Evolutionary conservation across 371 early-diverging fungal species (phyloP), one percentile per base, ranked within the genome.

Genomic region (Mortierella sp.): DNA sequence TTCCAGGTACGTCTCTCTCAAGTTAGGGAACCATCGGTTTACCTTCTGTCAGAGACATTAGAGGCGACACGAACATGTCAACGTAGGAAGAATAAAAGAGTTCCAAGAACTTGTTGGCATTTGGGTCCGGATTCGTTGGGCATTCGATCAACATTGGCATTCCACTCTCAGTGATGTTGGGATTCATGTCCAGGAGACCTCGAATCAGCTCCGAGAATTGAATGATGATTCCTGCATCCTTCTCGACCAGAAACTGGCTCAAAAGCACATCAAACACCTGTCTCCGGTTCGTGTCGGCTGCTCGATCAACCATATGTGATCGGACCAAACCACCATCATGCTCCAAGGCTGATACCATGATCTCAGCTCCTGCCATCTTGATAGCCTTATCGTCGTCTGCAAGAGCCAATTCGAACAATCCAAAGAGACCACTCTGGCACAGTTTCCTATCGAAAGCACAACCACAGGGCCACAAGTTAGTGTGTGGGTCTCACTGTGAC

Each of bases 291-390:
- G 80, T 79, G 29, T 79, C 76, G 14, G 81, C 77, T 4, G 79
- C 63, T 60, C 94, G 93, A 24, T 83, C 85, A 21, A 94, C 55
- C 27, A 89, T 86, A 56, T 89, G 83, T 2, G 87, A 83, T 19
- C 96, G 83, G 3, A 95, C 86, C 12, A 93, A 70, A 14, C 84
- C 79, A 13, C 92, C 86, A 61, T 95, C 94, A 56, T 91, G 88
- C 47, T 96, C 94, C 28, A 94, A 79, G 4, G 94, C 83, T 0
- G 86, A 79, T n/a, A 84, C 60, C 51, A 95, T 72, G 25, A 95
- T 86, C 25, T 93, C 90, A 16, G 88, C 78, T 19, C 86, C 86
- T 13, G 88, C 86, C 27, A 80, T 71, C 51, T 90, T 89, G 17
- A 92, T 72, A 5, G 63, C 48, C 53, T 63, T 63, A 50, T 90